These are phyloP conservation scores for Lotus japonicus DNA, from an alignment of 306 rosid species.

Conservation along the genomic window DNA sequence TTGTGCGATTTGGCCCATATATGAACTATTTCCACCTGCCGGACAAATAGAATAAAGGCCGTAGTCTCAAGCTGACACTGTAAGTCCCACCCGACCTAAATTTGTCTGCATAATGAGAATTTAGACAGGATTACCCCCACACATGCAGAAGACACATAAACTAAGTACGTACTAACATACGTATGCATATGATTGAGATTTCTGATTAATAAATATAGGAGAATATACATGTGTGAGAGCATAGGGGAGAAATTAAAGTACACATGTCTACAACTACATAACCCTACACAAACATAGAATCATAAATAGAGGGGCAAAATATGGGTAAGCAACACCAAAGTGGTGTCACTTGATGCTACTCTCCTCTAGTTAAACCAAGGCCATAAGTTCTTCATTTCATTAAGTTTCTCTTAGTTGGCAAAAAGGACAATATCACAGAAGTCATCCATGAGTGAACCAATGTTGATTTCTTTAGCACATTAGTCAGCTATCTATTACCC, in stretches of 20 bases:
- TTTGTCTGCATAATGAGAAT: too few species aligned
- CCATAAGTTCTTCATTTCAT: conserved; percentile 22
- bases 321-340: conserved; percentile 31
- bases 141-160: neutral
- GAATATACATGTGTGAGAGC: neutral
- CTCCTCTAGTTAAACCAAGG: conserved; percentile 25
- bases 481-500: conserved; percentile 21
- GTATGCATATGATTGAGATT: neutral
- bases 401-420: conserved; percentile 28
- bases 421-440: conserved; percentile 27
- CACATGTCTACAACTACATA: conserved; percentile 11
- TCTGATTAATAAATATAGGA: too few species aligned
- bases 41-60: too few species aligned
- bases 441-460: conserved; percentile 13
- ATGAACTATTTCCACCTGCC: too few species aligned
- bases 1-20: too few species aligned
- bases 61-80: too few species aligned
- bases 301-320: conserved; percentile 32
- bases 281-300: conserved; percentile 22
- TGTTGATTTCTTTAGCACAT: conserved; percentile 23
- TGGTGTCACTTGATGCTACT: neutral
- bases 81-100: too few species aligned
- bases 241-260: conserved; percentile 1
- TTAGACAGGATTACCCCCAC: too few species aligned
- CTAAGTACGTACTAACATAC: neutral